phyloP scores from a whole-genome alignment of 2,329 filamentous ascomycete genomes.

The Endocalyx cinctus region DNA sequence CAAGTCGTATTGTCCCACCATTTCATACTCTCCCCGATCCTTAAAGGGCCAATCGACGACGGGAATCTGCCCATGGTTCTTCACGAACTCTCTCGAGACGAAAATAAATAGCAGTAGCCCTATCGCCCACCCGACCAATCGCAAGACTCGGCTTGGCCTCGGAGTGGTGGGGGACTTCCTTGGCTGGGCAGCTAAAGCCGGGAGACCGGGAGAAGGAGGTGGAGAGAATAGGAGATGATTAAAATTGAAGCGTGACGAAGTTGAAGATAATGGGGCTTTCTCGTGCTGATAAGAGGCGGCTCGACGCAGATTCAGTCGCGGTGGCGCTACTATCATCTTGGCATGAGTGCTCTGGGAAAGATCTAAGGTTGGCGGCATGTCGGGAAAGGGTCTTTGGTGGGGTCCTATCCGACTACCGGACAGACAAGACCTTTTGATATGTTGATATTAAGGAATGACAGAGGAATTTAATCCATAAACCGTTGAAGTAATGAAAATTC shows the following conservation, averaged over 20 bases:
- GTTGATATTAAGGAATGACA: background rate
- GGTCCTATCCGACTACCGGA: too few species aligned
- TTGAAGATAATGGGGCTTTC: constrained; percentile 51
- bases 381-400: constrained; percentile 5
- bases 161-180: constrained; percentile 56
- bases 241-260: constrained; percentile 60
- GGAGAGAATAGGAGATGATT: constrained; percentile 66
- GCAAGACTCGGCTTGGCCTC: constrained; percentile 53
- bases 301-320: constrained; percentile 55
- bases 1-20: constrained; percentile 61
- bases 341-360: constrained; percentile 39
- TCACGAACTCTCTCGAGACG: constrained; percentile 32
- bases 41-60: constrained; percentile 35
- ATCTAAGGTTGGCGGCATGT: constrained; percentile 45
- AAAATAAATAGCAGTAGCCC: constrained; percentile 50
- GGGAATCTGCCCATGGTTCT: constrained; percentile 23
- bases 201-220: constrained; percentile 66
- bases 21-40: constrained; percentile 53
- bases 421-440: too few species aligned
- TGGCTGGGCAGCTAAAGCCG: constrained; percentile 60
- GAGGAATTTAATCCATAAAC: background rate
- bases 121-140: constrained; percentile 50
- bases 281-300: constrained; percentile 54
- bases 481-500: background rate
- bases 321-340: constrained; percentile 49